Conservation (phyloP, 352 stramenopile species). For the Aphanomyces euteiches region DNA sequence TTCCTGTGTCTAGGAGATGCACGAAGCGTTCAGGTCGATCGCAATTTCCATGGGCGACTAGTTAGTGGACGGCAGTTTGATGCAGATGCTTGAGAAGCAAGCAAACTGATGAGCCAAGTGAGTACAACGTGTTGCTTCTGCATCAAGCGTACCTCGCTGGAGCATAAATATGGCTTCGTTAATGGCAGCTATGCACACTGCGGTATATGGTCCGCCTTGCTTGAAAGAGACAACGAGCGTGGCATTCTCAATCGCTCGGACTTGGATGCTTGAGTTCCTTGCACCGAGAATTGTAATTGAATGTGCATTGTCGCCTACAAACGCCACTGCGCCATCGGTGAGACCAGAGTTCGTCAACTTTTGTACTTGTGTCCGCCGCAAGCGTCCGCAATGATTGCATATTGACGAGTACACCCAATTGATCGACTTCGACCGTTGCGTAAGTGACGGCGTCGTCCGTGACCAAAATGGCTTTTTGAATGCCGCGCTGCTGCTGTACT, state of each 20-base stretch:
- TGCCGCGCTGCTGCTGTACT: constrained; percentile 86
- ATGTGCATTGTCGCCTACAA: constrained; percentile 69
- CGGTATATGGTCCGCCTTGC: constrained; percentile 53
- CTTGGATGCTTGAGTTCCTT: constrained; percentile 80
- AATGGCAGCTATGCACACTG: constrained; percentile 71
- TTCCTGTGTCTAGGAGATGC: too few relatives aligned
- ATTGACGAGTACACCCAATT: constrained; percentile 88
- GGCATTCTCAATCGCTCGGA: constrained; percentile 74
- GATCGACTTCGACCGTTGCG: constrained; percentile 83
- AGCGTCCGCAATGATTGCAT: constrained; percentile 83
- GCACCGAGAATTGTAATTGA: constrained; percentile 86
- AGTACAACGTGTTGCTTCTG: not conserved
- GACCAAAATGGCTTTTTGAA: constrained; percentile 88
- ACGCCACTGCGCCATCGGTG: constrained; percentile 54
- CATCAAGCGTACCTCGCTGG: constrained; percentile 53
- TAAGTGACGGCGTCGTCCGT: constrained; percentile 76
- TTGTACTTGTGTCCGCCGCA: constrained; percentile 82
- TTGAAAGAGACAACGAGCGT: constrained; percentile 86
- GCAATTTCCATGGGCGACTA: not conserved
- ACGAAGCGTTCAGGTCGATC: too few relatives aligned
- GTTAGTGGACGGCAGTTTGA: not conserved
- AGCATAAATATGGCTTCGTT: constrained; percentile 76
- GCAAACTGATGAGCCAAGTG: constrained; percentile 1
- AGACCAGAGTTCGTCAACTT: not conserved
- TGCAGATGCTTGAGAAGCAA: constrained; percentile 7